phyloP scores from a whole-genome alignment of 208 protist species.

The Crithidia acanthocephali region DNA sequence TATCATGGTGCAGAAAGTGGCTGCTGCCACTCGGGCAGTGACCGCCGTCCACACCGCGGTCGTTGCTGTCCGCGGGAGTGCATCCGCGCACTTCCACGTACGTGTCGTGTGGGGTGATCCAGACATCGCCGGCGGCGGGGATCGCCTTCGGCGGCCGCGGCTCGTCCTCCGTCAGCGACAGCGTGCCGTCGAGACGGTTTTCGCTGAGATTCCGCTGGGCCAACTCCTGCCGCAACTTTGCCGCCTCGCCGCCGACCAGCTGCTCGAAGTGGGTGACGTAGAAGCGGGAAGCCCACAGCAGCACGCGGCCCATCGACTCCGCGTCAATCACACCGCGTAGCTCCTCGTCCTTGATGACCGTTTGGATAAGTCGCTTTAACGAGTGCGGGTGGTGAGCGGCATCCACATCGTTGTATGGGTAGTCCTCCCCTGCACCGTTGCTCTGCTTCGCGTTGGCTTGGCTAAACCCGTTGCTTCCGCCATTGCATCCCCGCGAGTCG shows the following conservation, averaged over 20 bases:
- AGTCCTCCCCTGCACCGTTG: background rate
- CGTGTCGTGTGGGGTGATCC: slow-evolving; percentile 43
- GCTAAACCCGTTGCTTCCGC: background rate
- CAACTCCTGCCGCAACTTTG: slow-evolving; percentile 48
- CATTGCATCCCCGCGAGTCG: background rate
- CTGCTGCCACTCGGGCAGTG: background rate
- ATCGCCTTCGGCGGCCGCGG: slow-evolving; percentile 22
- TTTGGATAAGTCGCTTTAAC: slow-evolving; percentile 35
- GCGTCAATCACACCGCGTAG: slow-evolving; percentile 37
- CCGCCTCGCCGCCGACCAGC: slow-evolving; percentile 40
- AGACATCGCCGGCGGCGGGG: slow-evolving; percentile 35
- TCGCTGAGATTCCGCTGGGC: slow-evolving; percentile 47
- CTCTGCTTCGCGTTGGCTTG: background rate
- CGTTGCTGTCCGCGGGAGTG: no score
- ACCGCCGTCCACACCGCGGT: background rate
- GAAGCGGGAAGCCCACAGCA: slow-evolving; percentile 58
- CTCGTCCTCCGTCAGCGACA: slow-evolving; percentile 27
- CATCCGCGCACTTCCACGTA: slow-evolving; percentile 26
- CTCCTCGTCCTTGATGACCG: slow-evolving; percentile 38
- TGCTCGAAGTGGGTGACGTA: slow-evolving; percentile 34
- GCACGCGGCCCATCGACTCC: slow-evolving; percentile 35
- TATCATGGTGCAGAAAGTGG: background rate
- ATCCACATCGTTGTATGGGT: background rate
- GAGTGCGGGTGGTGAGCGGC: no score
- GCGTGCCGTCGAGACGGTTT: slow-evolving; percentile 37